Conservation (phyloP, 139 green algal species). For the Cymbomonas tetramitiformis region DNA sequence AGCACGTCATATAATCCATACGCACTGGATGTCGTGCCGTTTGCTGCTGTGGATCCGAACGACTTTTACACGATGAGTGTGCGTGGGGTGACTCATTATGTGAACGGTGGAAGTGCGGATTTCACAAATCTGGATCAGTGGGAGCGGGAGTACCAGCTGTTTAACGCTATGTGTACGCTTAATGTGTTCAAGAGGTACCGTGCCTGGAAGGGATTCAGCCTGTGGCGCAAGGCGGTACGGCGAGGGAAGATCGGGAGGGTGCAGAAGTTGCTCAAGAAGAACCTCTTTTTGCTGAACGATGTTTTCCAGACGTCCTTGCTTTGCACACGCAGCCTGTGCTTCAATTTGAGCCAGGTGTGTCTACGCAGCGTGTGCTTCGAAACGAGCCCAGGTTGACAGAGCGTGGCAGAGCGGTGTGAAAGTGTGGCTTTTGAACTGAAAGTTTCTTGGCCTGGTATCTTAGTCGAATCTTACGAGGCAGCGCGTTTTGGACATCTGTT, state of each 20-base stretch:
- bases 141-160: slow-evolving; percentile 54
- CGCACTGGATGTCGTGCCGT: slow-evolving; percentile 40
- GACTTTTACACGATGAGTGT: slow-evolving; percentile 64
- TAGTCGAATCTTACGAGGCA: no score
- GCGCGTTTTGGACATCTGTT: slow-evolving; percentile 31
- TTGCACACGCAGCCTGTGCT: slow-evolving; percentile 36
- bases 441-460: no score
- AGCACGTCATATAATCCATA: slow-evolving; percentile 50
- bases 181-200: slow-evolving; percentile 30
- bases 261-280: slow-evolving; percentile 35
- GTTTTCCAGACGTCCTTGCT: slow-evolving; percentile 44
- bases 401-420: no score
- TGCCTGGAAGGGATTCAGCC: slow-evolving; percentile 14
- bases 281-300: slow-evolving; percentile 53
- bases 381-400: no score
- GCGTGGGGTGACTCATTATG: slow-evolving; percentile 51
- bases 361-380: slow-evolving; percentile 37
- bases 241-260: slow-evolving; percentile 42
- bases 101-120: slow-evolving; percentile 37
- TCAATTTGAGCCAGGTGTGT: slow-evolving; percentile 32
- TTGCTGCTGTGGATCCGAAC: slow-evolving; percentile 27
- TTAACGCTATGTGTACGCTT: slow-evolving; percentile 40
- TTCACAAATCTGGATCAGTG: slow-evolving; percentile 59
- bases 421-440: no score
- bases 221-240: slow-evolving; percentile 42